A percentile compares a stretch with the other conserved stretches of the same genome.
phyloP scores from a whole-genome alignment of 805 yeast genomes.

The Kuraishia ogatae region DNA sequence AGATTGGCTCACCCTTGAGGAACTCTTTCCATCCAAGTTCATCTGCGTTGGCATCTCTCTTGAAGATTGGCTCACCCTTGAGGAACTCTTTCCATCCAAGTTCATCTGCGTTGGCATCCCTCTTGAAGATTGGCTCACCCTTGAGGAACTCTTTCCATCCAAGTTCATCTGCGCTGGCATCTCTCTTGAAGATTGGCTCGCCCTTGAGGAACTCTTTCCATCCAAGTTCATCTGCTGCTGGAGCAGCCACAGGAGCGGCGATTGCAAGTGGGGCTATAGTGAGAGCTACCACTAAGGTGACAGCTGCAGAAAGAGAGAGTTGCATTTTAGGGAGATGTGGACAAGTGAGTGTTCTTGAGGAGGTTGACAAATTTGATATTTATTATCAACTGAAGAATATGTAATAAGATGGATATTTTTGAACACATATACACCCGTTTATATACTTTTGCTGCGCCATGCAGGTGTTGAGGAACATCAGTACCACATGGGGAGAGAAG shows the following conservation, averaged over 20 bases:
- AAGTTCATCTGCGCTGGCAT: constrained; percentile 1
- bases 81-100: constrained; percentile 6
- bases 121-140: constrained; percentile 8
- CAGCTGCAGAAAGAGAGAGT: constrained; percentile 5
- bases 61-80: constrained; percentile 12
- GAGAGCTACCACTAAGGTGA: constrained; percentile 1
- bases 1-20: too few species aligned
- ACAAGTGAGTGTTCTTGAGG: neutral
- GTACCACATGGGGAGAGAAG: neutral
- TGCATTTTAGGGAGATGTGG: neutral
- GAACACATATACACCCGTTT: neutral
- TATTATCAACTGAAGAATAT: neutral
- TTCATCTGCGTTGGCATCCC: constrained; percentile 12
- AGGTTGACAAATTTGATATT: neutral
- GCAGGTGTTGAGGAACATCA: too few species aligned
- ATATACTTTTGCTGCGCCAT: neutral
- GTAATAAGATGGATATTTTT: neutral
- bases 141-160: constrained; percentile 5
- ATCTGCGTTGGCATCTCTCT: constrained; percentile 23
- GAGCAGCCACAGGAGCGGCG: constrained; percentile 10
- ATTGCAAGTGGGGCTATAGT: neutral
- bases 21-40: constrained; percentile 6
- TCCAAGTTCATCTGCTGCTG: constrained; percentile 10
- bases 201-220: constrained; percentile 9
- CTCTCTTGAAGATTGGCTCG: constrained; percentile 12